Base-by-base conservation (phyloP, 2,329 filamentous ascomycete species). In the Exophiala sp. region DNA sequence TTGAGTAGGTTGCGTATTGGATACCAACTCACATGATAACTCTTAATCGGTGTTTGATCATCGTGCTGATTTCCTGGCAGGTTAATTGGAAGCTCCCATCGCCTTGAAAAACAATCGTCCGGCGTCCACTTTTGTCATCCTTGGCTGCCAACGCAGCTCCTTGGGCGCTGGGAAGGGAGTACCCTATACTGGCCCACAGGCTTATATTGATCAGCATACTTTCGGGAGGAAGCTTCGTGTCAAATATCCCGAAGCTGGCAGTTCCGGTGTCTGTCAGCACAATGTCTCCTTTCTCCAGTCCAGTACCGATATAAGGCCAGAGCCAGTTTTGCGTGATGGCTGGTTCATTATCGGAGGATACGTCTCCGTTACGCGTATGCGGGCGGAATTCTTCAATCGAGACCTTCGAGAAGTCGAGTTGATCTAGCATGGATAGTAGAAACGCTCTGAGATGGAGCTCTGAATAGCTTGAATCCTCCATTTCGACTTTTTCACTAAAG, bases 211-310 rank as follows among this genome's bases (percentile, higher is more conserved):
- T 82, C 10, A 88, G 87, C 5, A 81, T 89, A 14, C 91, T 87
- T 16, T 81, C 78, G 2, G 76, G 69, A 0, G 90, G 90, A 73
- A 95, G 94, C 38, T 81, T 81, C 4, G 89, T 91, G 54, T 91
- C 88, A 83, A 87, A 90, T 65, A 94, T 88, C 54, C 91, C 91
- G 69, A 95, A 92, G 73, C 90, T 91, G 53, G 89, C 78, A 0
- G 91, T 95, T 38, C 90, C 91, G 1, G 90, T 95, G 69, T 95
- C 91, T 0, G 89, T 92, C 47, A 95, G 81, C 50, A 95, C 76
- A 52, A 95, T 82, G 65, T 96, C 91, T 41, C 84, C 78, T 50
- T 84, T 75, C 52, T 79, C 77, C 11, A 95, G 73, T 77, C 87
- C 94, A 59, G 85, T 78, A 34, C 87, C 85, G n/a, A 94, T 75